Base-by-base conservation (phyloP, 306 rosid species). In the Boehmeria nivea region DNA sequence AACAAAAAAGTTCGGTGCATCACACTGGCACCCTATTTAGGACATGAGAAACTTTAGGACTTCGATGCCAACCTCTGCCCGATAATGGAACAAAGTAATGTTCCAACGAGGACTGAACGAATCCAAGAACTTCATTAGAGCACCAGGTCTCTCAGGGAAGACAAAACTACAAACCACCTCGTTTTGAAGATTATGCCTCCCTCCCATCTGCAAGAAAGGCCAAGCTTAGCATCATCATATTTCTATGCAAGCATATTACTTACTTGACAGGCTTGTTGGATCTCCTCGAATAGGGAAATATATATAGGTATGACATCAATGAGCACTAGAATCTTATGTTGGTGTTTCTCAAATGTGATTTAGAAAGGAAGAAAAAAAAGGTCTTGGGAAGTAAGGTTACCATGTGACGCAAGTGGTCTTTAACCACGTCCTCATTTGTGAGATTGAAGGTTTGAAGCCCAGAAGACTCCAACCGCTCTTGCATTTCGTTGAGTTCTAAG, bases 91-190 rank as follows among this genome's bases (percentile, higher is more conserved):
- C 72, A 85, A 68, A 73, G 79, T 81, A 60, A 93, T 93, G 75
- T 93, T 83, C 96, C 99, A 91, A 43, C 89, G 89, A 3, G 96
- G 99, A 72, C 96, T 85, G 59, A 93, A 79, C 36, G 83, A 54
- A 25, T 87, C 95, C 69, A 93, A 83, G 69, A 93, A 93, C 68
- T 85, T 85, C 90, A 81, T 61, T 60, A 87, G 69, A 40, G 96
- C 80, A 65, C 96, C 99, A 0, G 99, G 95, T 68, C 95, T 87
- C 74, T 93, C 99, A 6, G 99, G 99, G 52, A 93, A 81, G 60
- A 79, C 61, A 50, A 93, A 93, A 47, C 86, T 83, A 63, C 99
- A 87, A 66, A 93, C 88, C 67, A 87, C 79, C 74, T 91, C 95
- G 6, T 87, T 69, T 76, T 74, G 78, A 40, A 84, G 47, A 54